Evolutionary conservation across 1,284 basidiomycete genomes (phyloP).

Genomic region (Ganoderma meredithae): DNA sequence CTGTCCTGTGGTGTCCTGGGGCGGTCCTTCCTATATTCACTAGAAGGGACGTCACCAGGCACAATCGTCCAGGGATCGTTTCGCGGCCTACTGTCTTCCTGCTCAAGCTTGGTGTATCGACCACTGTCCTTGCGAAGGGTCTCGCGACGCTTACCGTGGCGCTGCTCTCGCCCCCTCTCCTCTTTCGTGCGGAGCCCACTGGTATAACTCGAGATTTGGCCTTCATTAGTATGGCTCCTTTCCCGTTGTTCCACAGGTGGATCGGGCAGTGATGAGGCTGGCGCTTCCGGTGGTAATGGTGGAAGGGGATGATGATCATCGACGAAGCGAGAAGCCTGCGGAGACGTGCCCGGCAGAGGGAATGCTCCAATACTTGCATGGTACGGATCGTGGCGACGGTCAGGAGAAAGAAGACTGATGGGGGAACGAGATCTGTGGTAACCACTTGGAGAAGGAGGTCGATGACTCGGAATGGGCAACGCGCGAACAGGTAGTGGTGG

Average conservation of each 20-base stretch:
- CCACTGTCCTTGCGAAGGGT: slow-evolving; percentile 22
- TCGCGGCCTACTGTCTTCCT: slow-evolving; percentile 31
- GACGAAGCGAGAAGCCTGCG: slow-evolving; percentile 32
- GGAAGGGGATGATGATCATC: slow-evolving; percentile 39
- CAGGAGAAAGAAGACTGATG: slow-evolving; percentile 51
- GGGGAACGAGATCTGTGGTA: slow-evolving; percentile 40
- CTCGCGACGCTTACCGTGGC: slow-evolving; percentile 26
- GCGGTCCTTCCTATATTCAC: slow-evolving; percentile 39
- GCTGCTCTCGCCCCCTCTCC: slow-evolving; percentile 30
- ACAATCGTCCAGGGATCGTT: slow-evolving; percentile 55
- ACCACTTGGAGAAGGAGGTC: slow-evolving; percentile 39
- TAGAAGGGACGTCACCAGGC: slow-evolving; percentile 41
- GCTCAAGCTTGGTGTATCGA: slow-evolving; percentile 24
- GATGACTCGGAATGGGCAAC: slow-evolving; percentile 42
- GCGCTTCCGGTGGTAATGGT: slow-evolving; percentile 44
- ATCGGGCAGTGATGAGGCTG: slow-evolving; percentile 54
- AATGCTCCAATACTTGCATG: slow-evolving; percentile 26
- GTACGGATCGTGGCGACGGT: slow-evolving; percentile 43
- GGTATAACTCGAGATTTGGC: slow-evolving; percentile 33
- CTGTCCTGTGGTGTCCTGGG: slow-evolving; percentile 44
- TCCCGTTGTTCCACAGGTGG: slow-evolving; percentile 60
- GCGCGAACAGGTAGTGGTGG: slow-evolving; percentile 43
- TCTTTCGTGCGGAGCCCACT: slow-evolving; percentile 39
- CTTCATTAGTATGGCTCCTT: slow-evolving; percentile 48
- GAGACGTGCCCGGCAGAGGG: slow-evolving; percentile 32